Percentiles rank a stretch among this genome's conserved stretches.
Evolutionary conservation across 768 basidiomycete species (phyloP).

Genomic region (Kwoniella dejecticola): DNA sequence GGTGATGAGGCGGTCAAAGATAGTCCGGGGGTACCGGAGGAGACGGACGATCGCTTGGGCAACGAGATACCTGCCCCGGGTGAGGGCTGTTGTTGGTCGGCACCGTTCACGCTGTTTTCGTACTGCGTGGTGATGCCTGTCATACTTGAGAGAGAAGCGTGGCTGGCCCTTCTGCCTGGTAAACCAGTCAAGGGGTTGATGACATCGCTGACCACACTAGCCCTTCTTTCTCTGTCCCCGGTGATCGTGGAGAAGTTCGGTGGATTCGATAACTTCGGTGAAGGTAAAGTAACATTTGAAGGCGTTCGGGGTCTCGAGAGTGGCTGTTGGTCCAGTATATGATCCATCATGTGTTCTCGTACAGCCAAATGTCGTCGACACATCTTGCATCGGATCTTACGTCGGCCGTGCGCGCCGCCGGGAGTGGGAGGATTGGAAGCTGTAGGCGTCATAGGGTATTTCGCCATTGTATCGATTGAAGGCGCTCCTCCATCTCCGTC

Average conservation of each 20-base stretch:
- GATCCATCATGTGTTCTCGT: slow-evolving; percentile 91
- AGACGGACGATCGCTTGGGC: slow-evolving; percentile 11
- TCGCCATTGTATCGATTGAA: slow-evolving; percentile 74
- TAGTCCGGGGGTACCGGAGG: slow-evolving; percentile 30
- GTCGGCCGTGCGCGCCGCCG: slow-evolving; percentile 59
- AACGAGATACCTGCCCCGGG: slow-evolving; percentile 29
- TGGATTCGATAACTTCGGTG: slow-evolving; percentile 20
- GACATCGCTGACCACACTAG: slow-evolving; percentile 41
- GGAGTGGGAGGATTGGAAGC: slow-evolving; percentile 68
- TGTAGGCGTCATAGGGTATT: slow-evolving; percentile 67
- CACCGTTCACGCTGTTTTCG: background rate
- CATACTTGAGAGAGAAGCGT: slow-evolving; percentile 6
- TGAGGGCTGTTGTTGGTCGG: slow-evolving; percentile 1
- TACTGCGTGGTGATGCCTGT: background rate
- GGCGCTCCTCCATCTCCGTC: slow-evolving; percentile 73
- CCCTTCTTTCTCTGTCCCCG: slow-evolving; percentile 13
- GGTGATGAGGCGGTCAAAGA: slow-evolving; percentile 30
- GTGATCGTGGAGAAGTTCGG: slow-evolving; percentile 5
- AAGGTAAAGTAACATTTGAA: slow-evolving; percentile 42
- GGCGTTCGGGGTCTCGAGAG: slow-evolving; percentile 49
- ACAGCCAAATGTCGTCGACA: slow-evolving; percentile 86
- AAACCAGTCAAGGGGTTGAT: slow-evolving; percentile 48
- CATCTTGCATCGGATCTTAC: slow-evolving; percentile 86
- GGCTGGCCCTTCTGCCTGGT: slow-evolving; percentile 35
- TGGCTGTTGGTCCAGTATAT: slow-evolving; percentile 57